Base-by-base conservation (phyloP, 306 rosid genomes). In the Myrica gale region DNA sequence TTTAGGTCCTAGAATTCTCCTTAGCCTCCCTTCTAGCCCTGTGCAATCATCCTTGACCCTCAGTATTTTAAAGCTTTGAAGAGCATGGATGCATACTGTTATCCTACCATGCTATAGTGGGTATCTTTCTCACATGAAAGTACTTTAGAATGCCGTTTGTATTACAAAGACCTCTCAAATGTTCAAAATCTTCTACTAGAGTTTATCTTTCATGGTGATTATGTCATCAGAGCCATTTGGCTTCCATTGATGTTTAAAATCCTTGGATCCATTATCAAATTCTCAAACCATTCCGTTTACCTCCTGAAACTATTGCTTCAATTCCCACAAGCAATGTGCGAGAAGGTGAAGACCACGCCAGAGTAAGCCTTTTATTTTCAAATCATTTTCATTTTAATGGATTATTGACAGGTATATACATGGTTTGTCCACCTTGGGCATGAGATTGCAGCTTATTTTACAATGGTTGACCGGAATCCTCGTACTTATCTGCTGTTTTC, bases 361-460 rank as follows among this genome's bases (percentile, higher is more conserved):
- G 68, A 84, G 79, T 78, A 69, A 86, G 91, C 85, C 72, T 87
- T 89, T 82, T 77, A 70, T 87, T 92, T 87, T 90, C 94, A 77
- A 69, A 85, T 85, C 83, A 86, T 87, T 90, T 89, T 89, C 88
- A 82, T 85, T 87, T 85, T 84, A 84, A 88, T 81, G 81, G 87
- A 84, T 85, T 89, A 88, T 91, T 88, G 96, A 91, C 98, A 88
- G 96, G 92, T 88, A 71, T 88, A 62, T 86, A 78, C 90, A 93
- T 89, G 89, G 84, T 93, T 90, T 87, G 89, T 88, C 82, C 87
- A 72, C 88, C 77, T 88, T 89, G 96, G 94, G 89, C 79, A 91
- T 91, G 98, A 85, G 98, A 89, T 92, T 95, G 97, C 97, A 95
- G 99, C 97, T 95, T 85, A 92, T 95, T 80, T 85, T 95, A 88